These are phyloP conservation scores for Passiflora organensis DNA, from an alignment of 345 rosid genomes.

Conservation along the genomic window DNA sequence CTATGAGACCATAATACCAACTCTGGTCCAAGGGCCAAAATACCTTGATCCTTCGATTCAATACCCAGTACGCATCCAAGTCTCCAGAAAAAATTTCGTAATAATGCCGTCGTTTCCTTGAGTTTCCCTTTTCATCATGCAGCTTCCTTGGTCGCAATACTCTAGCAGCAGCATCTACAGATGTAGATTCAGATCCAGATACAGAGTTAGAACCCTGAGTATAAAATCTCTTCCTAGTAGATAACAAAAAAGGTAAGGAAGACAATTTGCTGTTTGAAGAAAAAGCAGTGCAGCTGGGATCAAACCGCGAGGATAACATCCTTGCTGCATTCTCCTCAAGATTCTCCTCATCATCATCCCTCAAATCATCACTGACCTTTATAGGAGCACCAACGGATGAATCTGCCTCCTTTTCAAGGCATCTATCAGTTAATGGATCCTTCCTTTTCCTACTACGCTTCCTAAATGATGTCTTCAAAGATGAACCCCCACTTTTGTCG, in stretches of 20 bases:
- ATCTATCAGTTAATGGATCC: conserved; percentile 25
- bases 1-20: conserved; percentile 85
- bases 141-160: conserved; percentile 64
- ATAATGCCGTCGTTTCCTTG: conserved; percentile 76
- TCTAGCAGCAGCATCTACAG: conserved; percentile 58
- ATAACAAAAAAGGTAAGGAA: conserved; percentile 28
- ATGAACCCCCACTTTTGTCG: conserved; percentile 13
- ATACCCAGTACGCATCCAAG: conserved; percentile 65
- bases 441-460: conserved; percentile 53
- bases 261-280: conserved; percentile 47
- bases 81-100: conserved; percentile 67
- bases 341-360: conserved; percentile 82
- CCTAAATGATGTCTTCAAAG: conserved; percentile 29
- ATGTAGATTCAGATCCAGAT: conserved; percentile 45
- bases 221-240: conserved; percentile 33
- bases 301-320: conserved; percentile 91
- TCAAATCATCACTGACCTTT: conserved; percentile 34
- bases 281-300: conserved; percentile 79
- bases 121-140: conserved; percentile 46
- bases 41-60: conserved; percentile 72
- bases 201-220: conserved; percentile 29
- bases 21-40: conserved; percentile 94
- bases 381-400: conserved; percentile 29
- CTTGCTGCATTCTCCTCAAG: conserved; percentile 97
- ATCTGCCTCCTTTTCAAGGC: conserved; percentile 34